Percentiles rank a stretch among this genome's conserved stretches.
phyloP scores from a whole-genome alignment of 768 basidiomycete species.

The Pholiota microspora region DNA sequence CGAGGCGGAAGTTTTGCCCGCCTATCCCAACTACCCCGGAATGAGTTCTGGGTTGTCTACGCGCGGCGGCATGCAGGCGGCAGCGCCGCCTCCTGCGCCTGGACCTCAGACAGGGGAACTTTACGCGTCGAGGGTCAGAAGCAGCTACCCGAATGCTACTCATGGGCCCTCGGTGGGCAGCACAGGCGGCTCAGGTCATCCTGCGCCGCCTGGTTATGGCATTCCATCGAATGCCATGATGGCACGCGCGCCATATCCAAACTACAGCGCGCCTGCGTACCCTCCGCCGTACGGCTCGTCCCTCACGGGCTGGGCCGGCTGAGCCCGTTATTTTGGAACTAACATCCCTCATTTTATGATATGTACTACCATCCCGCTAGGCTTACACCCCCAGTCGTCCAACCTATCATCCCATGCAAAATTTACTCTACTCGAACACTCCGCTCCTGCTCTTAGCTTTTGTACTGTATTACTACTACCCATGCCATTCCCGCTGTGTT shows the following conservation, averaged over 20 bases:
- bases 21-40: slow-evolving; percentile 30
- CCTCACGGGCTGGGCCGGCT: slow-evolving; percentile 49
- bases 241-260: background rate
- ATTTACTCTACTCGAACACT: background rate
- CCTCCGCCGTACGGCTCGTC: slow-evolving; percentile 35
- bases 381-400: background rate
- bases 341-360: background rate
- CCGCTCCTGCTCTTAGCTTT: background rate
- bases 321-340: slow-evolving; percentile 14
- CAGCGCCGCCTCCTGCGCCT: slow-evolving; percentile 7
- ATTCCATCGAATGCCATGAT: background rate
- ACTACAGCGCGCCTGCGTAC: slow-evolving; percentile 18
- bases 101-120: slow-evolving; percentile 21
- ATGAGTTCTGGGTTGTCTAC: slow-evolving; percentile 17
- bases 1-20: slow-evolving; percentile 31
- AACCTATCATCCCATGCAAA: background rate
- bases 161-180: background rate
- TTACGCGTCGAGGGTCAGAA: slow-evolving; percentile 18
- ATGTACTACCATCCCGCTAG: background rate
- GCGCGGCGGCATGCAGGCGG: slow-evolving; percentile 3
- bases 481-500: slow-evolving; percentile 1
- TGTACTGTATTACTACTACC: background rate
- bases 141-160: background rate
- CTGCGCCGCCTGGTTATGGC: background rate
- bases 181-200: background rate